Evolutionary conservation across 495 filamentous ascomycete species (phyloP).

Genomic region (Friedmanniomyces endolithicus): DNA sequence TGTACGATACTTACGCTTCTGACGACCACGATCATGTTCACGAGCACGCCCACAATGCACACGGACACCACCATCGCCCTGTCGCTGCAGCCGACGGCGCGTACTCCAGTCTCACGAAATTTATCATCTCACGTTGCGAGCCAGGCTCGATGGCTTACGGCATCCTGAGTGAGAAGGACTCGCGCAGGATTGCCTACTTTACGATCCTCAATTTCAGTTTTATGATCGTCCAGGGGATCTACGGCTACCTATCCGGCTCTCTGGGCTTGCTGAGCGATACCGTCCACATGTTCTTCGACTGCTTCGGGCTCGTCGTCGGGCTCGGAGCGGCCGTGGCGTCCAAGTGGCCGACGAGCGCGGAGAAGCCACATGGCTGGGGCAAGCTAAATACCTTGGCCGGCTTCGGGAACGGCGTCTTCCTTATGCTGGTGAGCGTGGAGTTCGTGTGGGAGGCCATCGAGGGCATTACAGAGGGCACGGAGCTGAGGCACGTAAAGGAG

Average conservation of each 20-base stretch:
- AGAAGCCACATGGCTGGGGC: constrained; percentile 90
- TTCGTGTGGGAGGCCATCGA: constrained; percentile 94
- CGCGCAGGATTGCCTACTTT: constrained; percentile 92
- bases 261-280: constrained; percentile 90
- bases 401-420: constrained; percentile 91
- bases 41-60: constrained; percentile 14
- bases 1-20: constrained; percentile 15
- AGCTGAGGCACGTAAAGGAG: constrained; percentile 75
- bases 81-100: constrained; percentile 26
- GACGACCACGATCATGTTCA: constrained; percentile 12
- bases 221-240: constrained; percentile 89
- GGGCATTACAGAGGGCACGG: constrained; percentile 62
- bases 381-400: constrained; percentile 95
- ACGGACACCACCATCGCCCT: constrained; percentile 36
- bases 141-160: constrained; percentile 66
- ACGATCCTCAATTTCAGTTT: constrained; percentile 94
- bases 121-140: constrained; percentile 51
- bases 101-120: constrained; percentile 48
- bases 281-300: constrained; percentile 99
- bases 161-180: constrained; percentile 84
- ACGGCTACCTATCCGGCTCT: constrained; percentile 84
- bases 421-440: constrained; percentile 92
- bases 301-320: constrained; percentile 79
- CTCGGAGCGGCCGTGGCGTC: constrained; percentile 92
- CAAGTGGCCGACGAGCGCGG: constrained; percentile 81